Evolutionary conservation across 1,139 yeast genomes (phyloP), one percentile per base, ranked within the genome.

Genomic region (Spathaspora sp.): DNA sequence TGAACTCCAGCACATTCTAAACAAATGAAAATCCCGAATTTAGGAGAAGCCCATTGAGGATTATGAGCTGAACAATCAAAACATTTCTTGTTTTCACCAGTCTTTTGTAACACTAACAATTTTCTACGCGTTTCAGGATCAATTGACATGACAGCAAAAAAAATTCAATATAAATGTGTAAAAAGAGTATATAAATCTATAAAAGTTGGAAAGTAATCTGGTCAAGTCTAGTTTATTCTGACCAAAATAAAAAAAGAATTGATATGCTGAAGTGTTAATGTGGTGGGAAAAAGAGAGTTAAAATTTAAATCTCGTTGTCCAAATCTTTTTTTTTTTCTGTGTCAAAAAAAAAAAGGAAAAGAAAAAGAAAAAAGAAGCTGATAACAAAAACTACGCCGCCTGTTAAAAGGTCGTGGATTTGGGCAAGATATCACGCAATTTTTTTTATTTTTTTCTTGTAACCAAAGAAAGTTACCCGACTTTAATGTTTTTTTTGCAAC

Each of bases 21-120:
- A 70, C 99, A 95, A 61, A 93, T 90, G 65, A 90, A 90, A 51
- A 91, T 86, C 47, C 99, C 99, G 68, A 90, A 91, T 63, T 95
- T 93, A 41, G 98, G 97, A 9, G 97, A 89, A 4, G 99, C 97
- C 99, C 99, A 93, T 60, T 95, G 97, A 7, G 99, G 99, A 64
- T 91, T 91, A 51, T 95, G 96, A 3, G 97, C 96, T 37, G 78
- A 80, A 68, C 99, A 95, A 68, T 93, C 99, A 64, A 89, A 86
- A 70, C 99, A 93, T 63, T 81, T 84, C 70, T 88, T 89, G 75
- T 91, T 91, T 18, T 76, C 84, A 39, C 93, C 96, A 42, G 75
- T 73, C 64, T 89, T 89, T 61, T 91, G 97, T 52, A 90, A 72
- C 40, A 82, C 81, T 54, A 90, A 72, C 48, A 91, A 77, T 65